phyloP scores from a whole-genome alignment of 1,284 basidiomycete species.

The Trametes hirsuta region DNA sequence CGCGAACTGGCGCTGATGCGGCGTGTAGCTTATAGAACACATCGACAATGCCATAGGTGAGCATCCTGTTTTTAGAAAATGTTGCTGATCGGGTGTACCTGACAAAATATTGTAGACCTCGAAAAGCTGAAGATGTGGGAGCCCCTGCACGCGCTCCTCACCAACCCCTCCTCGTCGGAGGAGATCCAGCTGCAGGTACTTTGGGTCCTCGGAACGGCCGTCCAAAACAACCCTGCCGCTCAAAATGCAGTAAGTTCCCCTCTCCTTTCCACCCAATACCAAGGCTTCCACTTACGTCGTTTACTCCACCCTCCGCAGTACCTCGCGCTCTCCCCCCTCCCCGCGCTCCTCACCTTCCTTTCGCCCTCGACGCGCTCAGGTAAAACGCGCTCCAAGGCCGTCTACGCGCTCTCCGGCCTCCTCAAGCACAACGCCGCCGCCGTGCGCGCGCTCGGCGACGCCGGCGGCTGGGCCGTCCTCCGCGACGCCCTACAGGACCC shows the following conservation, averaged over 20 bases:
- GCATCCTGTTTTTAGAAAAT: slow-evolving; percentile 20
- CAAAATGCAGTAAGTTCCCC: slow-evolving; percentile 74
- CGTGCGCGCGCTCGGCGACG: slow-evolving; percentile 57
- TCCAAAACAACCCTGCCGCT: slow-evolving; percentile 94
- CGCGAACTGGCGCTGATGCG: background rate
- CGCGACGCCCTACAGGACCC: slow-evolving; percentile 73
- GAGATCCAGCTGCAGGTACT: slow-evolving; percentile 75
- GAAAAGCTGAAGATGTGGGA: slow-evolving; percentile 87
- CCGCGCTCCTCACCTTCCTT: slow-evolving; percentile 67
- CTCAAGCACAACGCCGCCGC: slow-evolving; percentile 84
- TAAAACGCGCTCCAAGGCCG: slow-evolving; percentile 76
- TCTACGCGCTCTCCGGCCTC: slow-evolving; percentile 86
- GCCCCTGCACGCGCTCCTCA: slow-evolving; percentile 72
- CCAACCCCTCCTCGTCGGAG: slow-evolving; percentile 55
- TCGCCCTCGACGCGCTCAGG: slow-evolving; percentile 51
- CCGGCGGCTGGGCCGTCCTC: slow-evolving; percentile 75
- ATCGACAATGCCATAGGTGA: slow-evolving; percentile 96
- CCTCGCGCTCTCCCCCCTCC: slow-evolving; percentile 70
- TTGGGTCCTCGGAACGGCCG: slow-evolving; percentile 93
- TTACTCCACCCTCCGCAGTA: slow-evolving; percentile 53
- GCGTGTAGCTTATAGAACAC: slow-evolving; percentile 78
- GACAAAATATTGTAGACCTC: slow-evolving; percentile 59
- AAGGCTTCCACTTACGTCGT: background rate
- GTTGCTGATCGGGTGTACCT: background rate
- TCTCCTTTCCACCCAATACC: background rate